These are phyloP conservation scores for Haematococcus lacustris DNA, from an alignment of 139 green algal genomes.

Conservation along the genomic window DNA sequence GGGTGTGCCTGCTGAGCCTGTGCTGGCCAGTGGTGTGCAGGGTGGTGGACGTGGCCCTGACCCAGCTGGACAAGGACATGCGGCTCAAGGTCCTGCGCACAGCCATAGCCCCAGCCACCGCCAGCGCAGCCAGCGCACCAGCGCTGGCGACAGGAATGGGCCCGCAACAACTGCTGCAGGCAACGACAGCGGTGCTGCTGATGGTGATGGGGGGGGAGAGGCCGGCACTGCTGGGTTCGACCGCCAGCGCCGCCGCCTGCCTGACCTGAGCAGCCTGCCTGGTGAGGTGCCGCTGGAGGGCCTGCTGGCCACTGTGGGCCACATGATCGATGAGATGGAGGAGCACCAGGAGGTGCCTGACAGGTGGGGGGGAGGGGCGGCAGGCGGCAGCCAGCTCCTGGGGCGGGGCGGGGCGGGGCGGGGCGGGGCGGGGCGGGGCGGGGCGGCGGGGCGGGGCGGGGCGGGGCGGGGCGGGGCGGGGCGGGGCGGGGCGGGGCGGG, in stretches of 20 bases:
- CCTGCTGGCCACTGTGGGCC: conserved; percentile 25
- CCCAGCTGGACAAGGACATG: conserved; percentile 16
- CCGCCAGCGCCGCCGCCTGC: no score
- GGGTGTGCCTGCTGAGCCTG: background rate
- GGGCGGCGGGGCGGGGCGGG: background rate
- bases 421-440: background rate
- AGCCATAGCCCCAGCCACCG: no score
- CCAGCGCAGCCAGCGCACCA: no score
- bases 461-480: background rate
- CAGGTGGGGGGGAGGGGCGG: conserved; percentile 1
- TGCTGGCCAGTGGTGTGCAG: conserved; percentile 1
- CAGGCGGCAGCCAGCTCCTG: no score
- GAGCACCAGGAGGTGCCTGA: conserved; percentile 31
- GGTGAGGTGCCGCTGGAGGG: conserved; percentile 12
- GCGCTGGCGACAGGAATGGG: no score
- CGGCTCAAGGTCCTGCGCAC: conserved; percentile 17
- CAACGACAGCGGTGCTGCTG: no score
- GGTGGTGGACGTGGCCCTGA: conserved; percentile 12
- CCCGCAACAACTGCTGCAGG: no score
- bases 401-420: background rate
- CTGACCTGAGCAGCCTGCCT: no score
- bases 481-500: background rate
- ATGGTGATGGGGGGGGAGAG: no score
- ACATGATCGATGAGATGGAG: conserved; percentile 60
- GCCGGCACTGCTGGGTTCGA: no score